These are phyloP conservation scores for Sporobolomyces phaffii DNA, from an alignment of 768 basidiomycete species.

Conservation along the genomic window DNA sequence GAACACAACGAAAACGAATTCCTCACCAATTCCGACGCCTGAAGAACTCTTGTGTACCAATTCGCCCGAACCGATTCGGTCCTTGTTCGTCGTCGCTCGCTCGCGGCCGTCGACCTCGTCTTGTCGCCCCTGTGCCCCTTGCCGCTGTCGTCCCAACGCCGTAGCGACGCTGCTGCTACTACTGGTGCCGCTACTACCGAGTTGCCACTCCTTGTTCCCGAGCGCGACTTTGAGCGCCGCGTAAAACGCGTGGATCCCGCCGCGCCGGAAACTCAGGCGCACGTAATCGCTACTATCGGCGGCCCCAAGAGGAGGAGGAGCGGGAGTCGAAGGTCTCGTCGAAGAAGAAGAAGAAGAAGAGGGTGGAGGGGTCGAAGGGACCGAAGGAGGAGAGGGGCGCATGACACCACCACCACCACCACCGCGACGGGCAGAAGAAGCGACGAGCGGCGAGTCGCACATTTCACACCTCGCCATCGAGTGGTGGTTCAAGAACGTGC, in stretches of 20 bases:
- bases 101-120: no score
- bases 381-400: no score
- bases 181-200: no score
- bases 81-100: no score
- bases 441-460: constrained; percentile 61
- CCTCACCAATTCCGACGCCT: neutral
- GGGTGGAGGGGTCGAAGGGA: no score
- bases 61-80: no score
- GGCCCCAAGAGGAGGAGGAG: constrained; percentile 45
- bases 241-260: constrained; percentile 81
- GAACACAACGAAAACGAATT: neutral
- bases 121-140: neutral
- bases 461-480: constrained; percentile 73
- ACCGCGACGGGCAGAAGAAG: constrained; percentile 29
- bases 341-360: neutral
- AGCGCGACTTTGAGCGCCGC: constrained; percentile 45
- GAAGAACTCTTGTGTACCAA: neutral
- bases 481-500: constrained; percentile 86
- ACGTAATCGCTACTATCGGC: constrained; percentile 54
- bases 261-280: constrained; percentile 82
- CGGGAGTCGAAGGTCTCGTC: constrained; percentile 57
- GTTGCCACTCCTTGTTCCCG: neutral
- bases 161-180: no score
- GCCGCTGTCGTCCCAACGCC: neutral
- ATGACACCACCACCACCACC: no score